Evolutionary conservation across 805 yeast species (phyloP).

Genomic region (Blastobotrys terrestris): DNA sequence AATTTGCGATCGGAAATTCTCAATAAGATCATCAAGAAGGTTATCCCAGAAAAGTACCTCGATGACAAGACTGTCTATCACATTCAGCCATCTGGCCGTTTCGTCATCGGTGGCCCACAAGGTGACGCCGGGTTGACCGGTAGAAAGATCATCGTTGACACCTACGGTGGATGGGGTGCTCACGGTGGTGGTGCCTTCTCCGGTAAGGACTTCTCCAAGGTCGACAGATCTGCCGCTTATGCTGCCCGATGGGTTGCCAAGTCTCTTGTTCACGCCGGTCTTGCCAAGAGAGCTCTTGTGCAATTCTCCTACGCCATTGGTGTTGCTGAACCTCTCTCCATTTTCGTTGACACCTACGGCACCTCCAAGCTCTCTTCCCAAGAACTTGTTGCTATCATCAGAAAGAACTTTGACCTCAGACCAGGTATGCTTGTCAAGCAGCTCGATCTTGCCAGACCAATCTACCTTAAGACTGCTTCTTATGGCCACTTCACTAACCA

Average conservation of each 20-base stretch:
- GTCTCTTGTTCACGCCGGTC: slow-evolving; percentile 89
- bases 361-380: slow-evolving; percentile 85
- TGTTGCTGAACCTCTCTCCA: slow-evolving; percentile 98
- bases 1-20: slow-evolving; percentile 76
- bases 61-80: slow-evolving; percentile 95
- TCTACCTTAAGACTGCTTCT: slow-evolving; percentile 97
- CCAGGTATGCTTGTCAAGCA: slow-evolving; percentile 98
- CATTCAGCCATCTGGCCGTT: slow-evolving; percentile 99
- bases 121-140: slow-evolving; percentile 99
- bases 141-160: slow-evolving; percentile 98
- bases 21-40: slow-evolving; percentile 82
- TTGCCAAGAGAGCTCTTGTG: slow-evolving; percentile 95
- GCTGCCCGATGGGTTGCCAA: slow-evolving; percentile 99
- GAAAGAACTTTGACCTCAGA: slow-evolving; percentile 95
- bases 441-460: slow-evolving; percentile 97
- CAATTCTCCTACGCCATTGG: slow-evolving; percentile 99
- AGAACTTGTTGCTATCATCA: slow-evolving; percentile 86
- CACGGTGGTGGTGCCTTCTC: slow-evolving; percentile 99
- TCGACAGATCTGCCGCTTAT: slow-evolving; percentile 99
- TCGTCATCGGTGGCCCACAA: slow-evolving; percentile 99
- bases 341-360: slow-evolving; percentile 97
- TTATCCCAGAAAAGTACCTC: slow-evolving; percentile 81
- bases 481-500: slow-evolving; percentile 99
- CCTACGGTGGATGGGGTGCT: slow-evolving; percentile 99
- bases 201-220: slow-evolving; percentile 99